Evolutionary conservation across 805 yeast genomes (phyloP), one percentile per base, ranked within the genome.

Genomic region (Barnettozyma salicaria): DNA sequence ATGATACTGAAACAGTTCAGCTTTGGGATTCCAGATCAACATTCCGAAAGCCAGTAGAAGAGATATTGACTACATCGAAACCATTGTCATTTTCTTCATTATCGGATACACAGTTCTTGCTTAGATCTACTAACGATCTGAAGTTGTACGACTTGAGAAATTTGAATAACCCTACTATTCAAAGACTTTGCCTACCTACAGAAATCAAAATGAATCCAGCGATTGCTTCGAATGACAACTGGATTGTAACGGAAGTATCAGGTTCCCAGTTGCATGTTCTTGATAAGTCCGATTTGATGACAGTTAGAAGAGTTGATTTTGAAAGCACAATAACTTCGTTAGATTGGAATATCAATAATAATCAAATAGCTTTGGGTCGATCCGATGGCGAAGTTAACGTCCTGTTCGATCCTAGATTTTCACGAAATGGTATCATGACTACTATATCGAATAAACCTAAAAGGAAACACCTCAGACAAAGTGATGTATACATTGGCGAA

Each of bases 311-410:
- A 1, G 23, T 53, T 14, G 14, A 23, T 1, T 30, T 43, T 2
- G 29, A 26, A 2, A 13, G 25, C 6, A 28, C 19, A 13, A 35
- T 51, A 1, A 48, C 53, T 1, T 39, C 48, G 2, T 5, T 53
- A 6, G 45, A 49, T 19, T 55, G 55, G 54, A 43, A 45, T 27
- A n/a, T 30, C 13, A 18, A 14, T 4, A 47, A 32, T 4, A 48
- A 56, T 29, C 58, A 56, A 21, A 48, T 55, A 9, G 40, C 48
- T n/a, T 32, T 52, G 5, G 59, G 56, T 3, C 41, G 39, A 4
- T 9, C 26, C 0, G 24, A 36, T 8, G 57, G 58, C 1, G 6
- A 20, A 1, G 13, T 50, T 1, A 27, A 30, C 1, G 31, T 50
- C 2, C 29, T 53, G n/a, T 57, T 55, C 21, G 26, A 46, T 23